These are phyloP conservation scores for Imleria badia DNA, from an alignment of 768 basidiomycete genomes.

Conservation along the genomic window DNA sequence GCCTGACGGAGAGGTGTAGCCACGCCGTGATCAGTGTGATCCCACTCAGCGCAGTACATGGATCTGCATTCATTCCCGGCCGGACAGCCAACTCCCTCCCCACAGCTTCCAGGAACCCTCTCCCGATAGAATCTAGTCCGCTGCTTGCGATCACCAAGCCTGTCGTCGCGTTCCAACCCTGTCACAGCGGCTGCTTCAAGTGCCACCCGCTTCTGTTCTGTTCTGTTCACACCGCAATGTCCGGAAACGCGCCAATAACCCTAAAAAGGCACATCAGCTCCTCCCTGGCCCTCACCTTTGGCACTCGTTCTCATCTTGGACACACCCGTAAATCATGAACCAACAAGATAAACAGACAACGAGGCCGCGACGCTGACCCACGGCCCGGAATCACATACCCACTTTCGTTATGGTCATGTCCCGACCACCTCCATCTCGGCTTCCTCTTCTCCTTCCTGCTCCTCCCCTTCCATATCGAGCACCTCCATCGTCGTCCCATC, in stretches of 20 bases:
- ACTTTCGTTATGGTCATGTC: constrained; percentile 17
- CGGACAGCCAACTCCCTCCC: constrained; percentile 8
- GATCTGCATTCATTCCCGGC: constrained; percentile 39
- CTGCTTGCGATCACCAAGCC: constrained; percentile 24
- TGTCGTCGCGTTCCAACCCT: constrained; percentile 10
- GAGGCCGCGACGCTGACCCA: constrained; percentile 26
- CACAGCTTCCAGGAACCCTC: constrained; percentile 31
- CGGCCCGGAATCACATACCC: constrained; percentile 16
- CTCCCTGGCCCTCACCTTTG: constrained; percentile 11
- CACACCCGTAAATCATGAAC: constrained; percentile 24
- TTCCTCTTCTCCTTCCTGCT: constrained; percentile 41
- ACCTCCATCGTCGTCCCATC: constrained; percentile 66
- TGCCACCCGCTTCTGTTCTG: constrained; percentile 15
- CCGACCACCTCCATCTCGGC: constrained; percentile 27
- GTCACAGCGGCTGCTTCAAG: constrained; percentile 16
- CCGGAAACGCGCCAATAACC: constrained; percentile 35
- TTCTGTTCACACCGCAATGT: constrained; percentile 45
- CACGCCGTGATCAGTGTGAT: constrained; percentile 9
- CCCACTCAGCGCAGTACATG: constrained; percentile 9
- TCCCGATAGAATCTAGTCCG: constrained; percentile 25
- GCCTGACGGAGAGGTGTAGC: neutral
- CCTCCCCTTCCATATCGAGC: constrained; percentile 74
- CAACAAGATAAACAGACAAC: constrained; percentile 23
- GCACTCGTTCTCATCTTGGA: constrained; percentile 13
- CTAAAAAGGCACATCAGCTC: constrained; percentile 35